phyloP scores from a whole-genome alignment of 306 rosid genomes.

The Hippophae gyantsensis region DNA sequence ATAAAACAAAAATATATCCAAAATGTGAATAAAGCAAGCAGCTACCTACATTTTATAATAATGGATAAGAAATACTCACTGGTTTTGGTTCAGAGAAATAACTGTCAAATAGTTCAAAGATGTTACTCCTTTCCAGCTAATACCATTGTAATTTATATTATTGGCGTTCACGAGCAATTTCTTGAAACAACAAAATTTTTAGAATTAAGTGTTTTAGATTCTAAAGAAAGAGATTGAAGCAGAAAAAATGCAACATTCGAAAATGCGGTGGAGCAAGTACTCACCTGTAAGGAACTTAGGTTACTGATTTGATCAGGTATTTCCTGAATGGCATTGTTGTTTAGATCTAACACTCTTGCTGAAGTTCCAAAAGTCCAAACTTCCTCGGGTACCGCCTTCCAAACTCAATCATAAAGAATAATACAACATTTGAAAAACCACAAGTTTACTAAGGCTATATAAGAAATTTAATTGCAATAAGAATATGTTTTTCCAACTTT shows the following conservation, averaged over 20 bases:
- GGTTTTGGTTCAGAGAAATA: slow-evolving; percentile 60
- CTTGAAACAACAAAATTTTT: slow-evolving; percentile 28
- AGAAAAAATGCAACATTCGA: slow-evolving; percentile 7
- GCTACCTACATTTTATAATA: neutral
- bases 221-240: neutral
- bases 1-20: too few species aligned
- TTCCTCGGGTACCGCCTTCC: slow-evolving; percentile 69
- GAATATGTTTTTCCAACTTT: too few species aligned
- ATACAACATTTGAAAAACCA: neutral
- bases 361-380: slow-evolving; percentile 64
- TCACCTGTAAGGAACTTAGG: slow-evolving; percentile 51
- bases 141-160: slow-evolving; percentile 39
- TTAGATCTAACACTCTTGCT: slow-evolving; percentile 63
- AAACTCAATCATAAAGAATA: slow-evolving; percentile 13
- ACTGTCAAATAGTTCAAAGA: slow-evolving; percentile 49
- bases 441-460: neutral
- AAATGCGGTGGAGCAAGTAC: slow-evolving; percentile 11
- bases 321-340: slow-evolving; percentile 43
- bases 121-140: slow-evolving; percentile 64
- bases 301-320: slow-evolving; percentile 45
- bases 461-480: too few species aligned
- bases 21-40: slow-evolving; percentile 7
- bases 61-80: slow-evolving; percentile 39
- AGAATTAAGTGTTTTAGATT: slow-evolving; percentile 16
- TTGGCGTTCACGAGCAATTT: slow-evolving; percentile 55